Evolutionary conservation across 208 protist genomes (phyloP).

Genomic region (Trypanosoma congolense): DNA sequence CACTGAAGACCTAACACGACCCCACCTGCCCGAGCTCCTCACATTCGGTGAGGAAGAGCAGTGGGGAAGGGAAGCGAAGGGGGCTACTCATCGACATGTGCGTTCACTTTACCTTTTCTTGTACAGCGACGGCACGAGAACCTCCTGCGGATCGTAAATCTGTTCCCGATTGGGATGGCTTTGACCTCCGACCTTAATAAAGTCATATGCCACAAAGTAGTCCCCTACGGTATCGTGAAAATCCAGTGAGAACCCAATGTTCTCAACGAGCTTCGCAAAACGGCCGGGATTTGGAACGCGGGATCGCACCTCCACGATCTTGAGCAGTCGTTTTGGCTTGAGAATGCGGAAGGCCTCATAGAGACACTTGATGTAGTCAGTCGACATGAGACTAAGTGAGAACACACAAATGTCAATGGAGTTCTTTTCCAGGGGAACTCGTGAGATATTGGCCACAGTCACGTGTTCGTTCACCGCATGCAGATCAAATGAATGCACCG

Average conservation of each 20-base stretch:
- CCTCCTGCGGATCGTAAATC: conserved; percentile 50
- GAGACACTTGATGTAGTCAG: conserved; percentile 91
- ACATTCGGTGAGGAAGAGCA: too few species aligned
- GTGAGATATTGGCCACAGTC: conserved; percentile 86
- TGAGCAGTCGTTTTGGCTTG: conserved; percentile 80
- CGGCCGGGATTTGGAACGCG: conserved; percentile 68
- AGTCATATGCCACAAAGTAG: conserved; percentile 92
- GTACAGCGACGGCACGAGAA: conserved; percentile 91
- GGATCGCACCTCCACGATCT: conserved; percentile 92
- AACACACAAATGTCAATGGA: conserved; percentile 92
- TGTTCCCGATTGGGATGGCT: conserved; percentile 36
- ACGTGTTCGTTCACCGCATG: conserved; percentile 74
- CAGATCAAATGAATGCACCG: conserved; percentile 95
- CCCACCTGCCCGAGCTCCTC: too few species aligned
- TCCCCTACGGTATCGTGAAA: conserved; percentile 81
- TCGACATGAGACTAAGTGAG: conserved; percentile 93
- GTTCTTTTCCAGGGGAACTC: conserved; percentile 73
- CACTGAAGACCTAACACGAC: too few species aligned
- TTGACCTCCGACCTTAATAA: conserved; percentile 72
- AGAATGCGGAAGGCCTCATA: conserved; percentile 91
- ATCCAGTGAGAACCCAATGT: conserved; percentile 80
- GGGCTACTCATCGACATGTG: neutral
- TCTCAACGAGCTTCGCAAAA: conserved; percentile 81
- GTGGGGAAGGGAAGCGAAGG: too few species aligned
- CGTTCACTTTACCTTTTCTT: conserved; percentile 87